Conservation (phyloP, 805 yeast genomes). For the Lachancea sp. region DNA sequence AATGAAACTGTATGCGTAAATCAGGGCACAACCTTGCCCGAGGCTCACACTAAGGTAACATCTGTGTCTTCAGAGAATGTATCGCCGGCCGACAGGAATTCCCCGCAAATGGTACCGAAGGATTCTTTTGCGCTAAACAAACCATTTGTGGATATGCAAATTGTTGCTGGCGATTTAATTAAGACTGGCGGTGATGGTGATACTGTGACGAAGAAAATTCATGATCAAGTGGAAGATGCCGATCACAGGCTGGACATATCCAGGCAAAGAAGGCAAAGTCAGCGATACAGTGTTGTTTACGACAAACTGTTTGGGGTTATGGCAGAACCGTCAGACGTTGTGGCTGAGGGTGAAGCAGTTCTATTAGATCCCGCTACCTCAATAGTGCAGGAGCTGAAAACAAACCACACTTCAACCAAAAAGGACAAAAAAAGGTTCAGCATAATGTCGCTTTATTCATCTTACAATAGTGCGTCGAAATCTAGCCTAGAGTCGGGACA, state of each 20-base stretch:
- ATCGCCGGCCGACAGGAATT: constrained; percentile 5
- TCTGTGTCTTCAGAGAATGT: background rate
- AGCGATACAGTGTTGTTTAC: constrained; percentile 15
- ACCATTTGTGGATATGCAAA: constrained; percentile 33
- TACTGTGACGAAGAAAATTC: constrained; percentile 16
- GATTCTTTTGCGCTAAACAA: constrained; percentile 27
- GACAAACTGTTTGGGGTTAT: constrained; percentile 15
- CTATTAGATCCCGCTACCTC: background rate
- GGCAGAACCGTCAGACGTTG: constrained; percentile 17
- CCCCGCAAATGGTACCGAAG: constrained; percentile 21
- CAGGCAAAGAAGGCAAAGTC: constrained; percentile 13
- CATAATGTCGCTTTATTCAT: constrained; percentile 34
- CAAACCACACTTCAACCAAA: background rate
- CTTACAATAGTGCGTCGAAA: constrained; percentile 19
- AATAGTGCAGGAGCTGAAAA: constrained; percentile 1
- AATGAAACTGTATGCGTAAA: constrained; percentile 8
- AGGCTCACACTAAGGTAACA: background rate
- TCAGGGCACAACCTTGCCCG: constrained; percentile 24
- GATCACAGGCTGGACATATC: constrained; percentile 7
- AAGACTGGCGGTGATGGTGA: constrained; percentile 23
- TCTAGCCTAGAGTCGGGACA: constrained; percentile 15
- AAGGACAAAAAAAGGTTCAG: constrained; percentile 35
- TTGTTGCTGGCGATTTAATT: constrained; percentile 36
- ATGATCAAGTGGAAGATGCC: constrained; percentile 19
- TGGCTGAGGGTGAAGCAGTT: constrained; percentile 7